Conservation (phyloP, 495 filamentous ascomycete genomes). For the Penicillium canescens region DNA sequence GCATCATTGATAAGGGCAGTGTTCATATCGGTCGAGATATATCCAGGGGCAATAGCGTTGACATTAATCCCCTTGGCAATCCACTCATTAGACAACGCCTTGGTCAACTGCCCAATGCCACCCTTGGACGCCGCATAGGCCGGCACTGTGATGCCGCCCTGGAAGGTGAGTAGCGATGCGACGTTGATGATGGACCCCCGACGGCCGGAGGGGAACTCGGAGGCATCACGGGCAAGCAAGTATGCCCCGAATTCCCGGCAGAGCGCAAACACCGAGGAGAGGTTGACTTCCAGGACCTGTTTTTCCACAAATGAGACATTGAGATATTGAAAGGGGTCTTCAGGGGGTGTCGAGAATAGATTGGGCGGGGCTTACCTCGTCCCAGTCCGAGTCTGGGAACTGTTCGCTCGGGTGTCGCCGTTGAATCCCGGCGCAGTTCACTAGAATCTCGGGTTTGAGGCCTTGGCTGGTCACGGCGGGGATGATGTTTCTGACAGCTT, state of each 20-base stretch:
- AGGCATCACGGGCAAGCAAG: constrained; percentile 63
- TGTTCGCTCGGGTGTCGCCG: constrained; percentile 70
- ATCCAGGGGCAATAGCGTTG: constrained; percentile 78
- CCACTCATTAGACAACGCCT: constrained; percentile 88
- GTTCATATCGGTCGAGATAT: constrained; percentile 94
- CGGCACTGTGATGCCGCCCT: constrained; percentile 87
- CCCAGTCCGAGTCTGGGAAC: constrained; percentile 84
- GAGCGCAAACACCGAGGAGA: constrained; percentile 78
- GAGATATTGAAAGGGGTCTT: background rate
- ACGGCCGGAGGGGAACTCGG: constrained; percentile 52
- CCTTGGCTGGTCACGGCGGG: constrained; percentile 60
- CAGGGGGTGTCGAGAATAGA: background rate
- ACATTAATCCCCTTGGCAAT: constrained; percentile 73
- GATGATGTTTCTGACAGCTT: constrained; percentile 60
- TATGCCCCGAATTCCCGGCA: constrained; percentile 85
- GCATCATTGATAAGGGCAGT: constrained; percentile 73
- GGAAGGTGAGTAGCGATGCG: constrained; percentile 81
- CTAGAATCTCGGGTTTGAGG: constrained; percentile 66
- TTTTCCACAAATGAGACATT: constrained; percentile 1
- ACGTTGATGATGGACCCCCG: constrained; percentile 84
- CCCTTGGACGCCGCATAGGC: constrained; percentile 91
- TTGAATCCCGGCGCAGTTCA: constrained; percentile 89
- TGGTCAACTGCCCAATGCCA: constrained; percentile 83
- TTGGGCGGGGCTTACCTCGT: constrained; percentile 49
- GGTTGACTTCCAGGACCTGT: constrained; percentile 80